These are phyloP conservation scores for Leccinum disarticulatum DNA, from an alignment of 768 basidiomycete genomes.

Conservation along the genomic window DNA sequence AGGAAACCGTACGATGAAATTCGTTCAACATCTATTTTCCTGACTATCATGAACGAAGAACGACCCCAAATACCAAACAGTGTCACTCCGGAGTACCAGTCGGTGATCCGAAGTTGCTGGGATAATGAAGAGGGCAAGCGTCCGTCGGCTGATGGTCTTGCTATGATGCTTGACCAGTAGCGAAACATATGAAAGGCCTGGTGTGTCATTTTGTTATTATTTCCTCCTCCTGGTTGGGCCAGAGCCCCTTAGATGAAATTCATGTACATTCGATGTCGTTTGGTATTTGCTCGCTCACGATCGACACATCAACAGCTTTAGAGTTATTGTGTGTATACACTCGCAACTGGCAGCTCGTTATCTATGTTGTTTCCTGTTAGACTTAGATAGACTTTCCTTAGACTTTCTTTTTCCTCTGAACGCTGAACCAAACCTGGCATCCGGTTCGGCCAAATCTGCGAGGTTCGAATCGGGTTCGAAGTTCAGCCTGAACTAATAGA, in stretches of 20 bases:
- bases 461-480: too few species aligned
- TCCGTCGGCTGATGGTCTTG: conserved; percentile 16
- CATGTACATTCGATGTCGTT: not conserved
- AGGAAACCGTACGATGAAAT: conserved; percentile 21
- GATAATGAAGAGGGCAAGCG: conserved; percentile 15
- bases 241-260: not conserved
- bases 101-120: conserved; percentile 21
- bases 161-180: conserved; percentile 3
- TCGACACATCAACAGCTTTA: not conserved
- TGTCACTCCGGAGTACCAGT: conserved; percentile 4
- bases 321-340: not conserved
- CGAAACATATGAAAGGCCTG: not conserved
- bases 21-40: not conserved
- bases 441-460: too few species aligned
- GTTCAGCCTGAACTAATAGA: too few species aligned
- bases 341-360: too few species aligned
- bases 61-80: conserved; percentile 14
- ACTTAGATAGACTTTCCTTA: too few species aligned
- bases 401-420: too few species aligned
- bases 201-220: not conserved
- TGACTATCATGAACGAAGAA: conserved; percentile 7
- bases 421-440: too few species aligned
- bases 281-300: too few species aligned
- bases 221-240: not conserved
- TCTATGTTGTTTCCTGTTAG: too few species aligned